Evolutionary conservation across 805 yeast genomes (phyloP).

Genomic region (Saccharomycopsis malanga): DNA sequence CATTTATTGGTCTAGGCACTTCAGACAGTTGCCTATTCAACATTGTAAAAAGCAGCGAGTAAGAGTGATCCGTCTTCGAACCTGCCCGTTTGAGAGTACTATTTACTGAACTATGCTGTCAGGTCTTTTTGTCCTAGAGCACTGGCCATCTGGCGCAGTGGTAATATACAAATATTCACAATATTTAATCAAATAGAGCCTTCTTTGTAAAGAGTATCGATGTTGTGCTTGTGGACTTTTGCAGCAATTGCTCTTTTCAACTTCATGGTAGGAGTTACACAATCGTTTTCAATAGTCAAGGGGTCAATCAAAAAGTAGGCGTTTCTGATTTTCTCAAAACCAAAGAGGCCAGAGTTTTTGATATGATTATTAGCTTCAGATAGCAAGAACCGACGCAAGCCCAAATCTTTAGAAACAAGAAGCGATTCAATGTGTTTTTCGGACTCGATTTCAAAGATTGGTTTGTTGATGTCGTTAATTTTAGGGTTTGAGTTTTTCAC

Average conservation of each 20-base stretch:
- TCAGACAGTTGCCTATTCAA: too few species aligned
- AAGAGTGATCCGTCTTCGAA: too few species aligned
- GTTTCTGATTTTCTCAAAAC: conserved; percentile 60
- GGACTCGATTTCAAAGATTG: background rate
- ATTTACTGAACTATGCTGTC: too few species aligned
- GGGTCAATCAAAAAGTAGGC: conserved; percentile 49
- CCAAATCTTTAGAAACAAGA: conserved; percentile 16
- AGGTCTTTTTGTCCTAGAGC: too few species aligned
- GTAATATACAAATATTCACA: background rate
- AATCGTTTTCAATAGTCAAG: conserved; percentile 51
- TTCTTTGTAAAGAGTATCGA: conserved; percentile 42
- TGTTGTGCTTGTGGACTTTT: conserved; percentile 34
- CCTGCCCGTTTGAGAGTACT: too few species aligned
- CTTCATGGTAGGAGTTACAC: conserved; percentile 62
- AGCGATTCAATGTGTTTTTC: background rate
- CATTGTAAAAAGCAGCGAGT: too few species aligned
- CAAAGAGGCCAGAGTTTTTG: conserved; percentile 37
- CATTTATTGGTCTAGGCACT: too few species aligned
- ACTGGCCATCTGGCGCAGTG: too few species aligned
- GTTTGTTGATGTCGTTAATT: background rate
- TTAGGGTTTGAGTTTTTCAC: background rate
- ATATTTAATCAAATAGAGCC: conserved; percentile 27
- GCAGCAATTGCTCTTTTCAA: conserved; percentile 45
- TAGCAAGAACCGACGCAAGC: conserved; percentile 25
- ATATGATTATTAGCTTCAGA: conserved; percentile 35